These are phyloP conservation scores for Pleurotus eryngii DNA, from an alignment of 768 basidiomycete genomes.

Conservation along the genomic window DNA sequence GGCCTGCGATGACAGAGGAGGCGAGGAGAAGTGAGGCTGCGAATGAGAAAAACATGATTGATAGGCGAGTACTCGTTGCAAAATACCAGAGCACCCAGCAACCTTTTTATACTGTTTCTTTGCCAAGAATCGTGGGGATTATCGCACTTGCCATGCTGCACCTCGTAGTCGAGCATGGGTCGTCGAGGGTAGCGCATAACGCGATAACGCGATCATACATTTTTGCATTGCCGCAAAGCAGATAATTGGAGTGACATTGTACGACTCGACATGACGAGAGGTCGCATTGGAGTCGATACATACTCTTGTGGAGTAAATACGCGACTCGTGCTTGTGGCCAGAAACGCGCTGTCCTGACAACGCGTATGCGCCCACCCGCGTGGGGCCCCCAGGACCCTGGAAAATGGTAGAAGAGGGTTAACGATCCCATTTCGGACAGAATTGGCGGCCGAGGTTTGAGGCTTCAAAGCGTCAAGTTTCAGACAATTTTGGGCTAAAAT, in stretches of 20 bases:
- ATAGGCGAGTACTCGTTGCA: background rate
- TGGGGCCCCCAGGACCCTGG: too few species aligned
- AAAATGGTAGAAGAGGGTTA: too few species aligned
- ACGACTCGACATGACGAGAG: background rate
- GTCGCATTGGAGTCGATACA: conserved; percentile 1
- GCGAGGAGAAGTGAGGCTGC: conserved; percentile 22
- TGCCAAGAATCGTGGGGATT: background rate
- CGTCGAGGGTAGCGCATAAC: background rate
- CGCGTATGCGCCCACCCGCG: background rate
- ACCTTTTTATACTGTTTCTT: background rate
- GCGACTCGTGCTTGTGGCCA: background rate
- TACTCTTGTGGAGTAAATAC: conserved; percentile 2
- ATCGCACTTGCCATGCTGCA: background rate
- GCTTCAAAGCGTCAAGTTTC: too few species aligned
- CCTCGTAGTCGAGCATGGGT: background rate
- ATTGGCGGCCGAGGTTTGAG: too few species aligned
- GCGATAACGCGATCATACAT: background rate
- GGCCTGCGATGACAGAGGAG: conserved; percentile 24
- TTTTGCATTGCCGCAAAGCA: background rate
- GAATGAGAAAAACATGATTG: background rate
- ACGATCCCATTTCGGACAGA: too few species aligned
- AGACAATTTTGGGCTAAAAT: too few species aligned
- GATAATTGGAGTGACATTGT: background rate
- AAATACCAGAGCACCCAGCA: background rate
- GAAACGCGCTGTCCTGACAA: background rate